Percentiles rank a stretch among this genome's conserved stretches.
Evolutionary conservation across 2,329 filamentous ascomycete species (phyloP).

Genomic region (Diatrype stigma): DNA sequence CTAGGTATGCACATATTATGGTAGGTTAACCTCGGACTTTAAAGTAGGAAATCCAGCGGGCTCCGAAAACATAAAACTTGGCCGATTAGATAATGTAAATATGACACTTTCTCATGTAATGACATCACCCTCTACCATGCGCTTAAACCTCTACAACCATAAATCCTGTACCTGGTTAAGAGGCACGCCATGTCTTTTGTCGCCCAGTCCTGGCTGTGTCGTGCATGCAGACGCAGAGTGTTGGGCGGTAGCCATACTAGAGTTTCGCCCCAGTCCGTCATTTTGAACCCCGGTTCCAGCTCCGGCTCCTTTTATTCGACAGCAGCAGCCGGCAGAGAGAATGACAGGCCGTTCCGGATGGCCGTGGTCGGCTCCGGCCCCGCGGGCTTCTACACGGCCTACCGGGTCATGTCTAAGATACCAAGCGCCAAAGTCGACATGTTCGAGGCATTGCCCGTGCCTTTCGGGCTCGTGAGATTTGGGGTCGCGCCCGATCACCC

Average conservation of each 20-base stretch:
- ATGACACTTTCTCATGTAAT: not conserved
- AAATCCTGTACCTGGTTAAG: no score
- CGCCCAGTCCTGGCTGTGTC: constrained; percentile 24
- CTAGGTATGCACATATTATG: no score
- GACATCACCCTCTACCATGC: constrained; percentile 3
- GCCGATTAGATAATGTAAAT: not conserved
- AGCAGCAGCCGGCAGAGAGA: constrained; percentile 16
- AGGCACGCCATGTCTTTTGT: constrained; percentile 21
- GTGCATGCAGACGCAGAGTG: constrained; percentile 18
- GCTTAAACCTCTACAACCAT: no score
- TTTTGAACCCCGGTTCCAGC: no score
- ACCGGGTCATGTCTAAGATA: constrained; percentile 75
- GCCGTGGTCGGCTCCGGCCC: constrained; percentile 91
- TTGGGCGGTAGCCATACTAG: not conserved
- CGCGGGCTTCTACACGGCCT: constrained; percentile 92
- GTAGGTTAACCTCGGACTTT: not conserved
- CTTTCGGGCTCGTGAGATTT: constrained; percentile 87
- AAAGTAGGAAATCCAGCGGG: not conserved
- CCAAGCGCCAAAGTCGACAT: constrained; percentile 77
- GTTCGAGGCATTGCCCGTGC: constrained; percentile 91
- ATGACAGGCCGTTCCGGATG: constrained; percentile 62
- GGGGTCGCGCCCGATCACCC: constrained; percentile 98
- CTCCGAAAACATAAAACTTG: no score
- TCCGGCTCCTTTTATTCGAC: constrained; percentile 19
- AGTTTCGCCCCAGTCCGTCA: constrained; percentile 3